Evolutionary conservation across 208 protist genomes (phyloP).

Genomic region (Endotrypanum monterogeii): DNA sequence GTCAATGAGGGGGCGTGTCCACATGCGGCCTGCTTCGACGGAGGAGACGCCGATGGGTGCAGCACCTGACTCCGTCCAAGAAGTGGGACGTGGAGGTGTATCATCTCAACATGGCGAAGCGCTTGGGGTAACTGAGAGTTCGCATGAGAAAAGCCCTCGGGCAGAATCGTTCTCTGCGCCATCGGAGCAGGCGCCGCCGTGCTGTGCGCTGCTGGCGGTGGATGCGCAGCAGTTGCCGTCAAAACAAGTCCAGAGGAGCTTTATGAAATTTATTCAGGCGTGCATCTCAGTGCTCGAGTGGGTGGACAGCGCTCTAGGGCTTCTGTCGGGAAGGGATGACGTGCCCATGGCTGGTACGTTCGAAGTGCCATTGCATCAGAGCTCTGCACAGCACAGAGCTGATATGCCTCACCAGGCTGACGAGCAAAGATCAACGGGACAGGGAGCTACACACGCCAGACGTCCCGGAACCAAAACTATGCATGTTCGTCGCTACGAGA

Average conservation of each 20-base stretch:
- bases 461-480: slow-evolving; percentile 41
- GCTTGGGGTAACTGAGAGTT: not conserved
- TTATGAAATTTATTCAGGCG: slow-evolving; percentile 66
- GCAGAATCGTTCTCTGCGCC: not conserved
- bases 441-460: not conserved
- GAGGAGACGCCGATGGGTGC: not conserved
- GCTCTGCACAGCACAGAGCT: slow-evolving; percentile 6
- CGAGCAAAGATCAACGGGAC: slow-evolving; percentile 1
- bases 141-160: not conserved
- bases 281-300: slow-evolving; percentile 51
- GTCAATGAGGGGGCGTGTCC: slow-evolving; percentile 27
- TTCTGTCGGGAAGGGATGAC: slow-evolving; percentile 52
- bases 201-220: slow-evolving; percentile 31
- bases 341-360: slow-evolving; percentile 65
- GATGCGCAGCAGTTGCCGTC: slow-evolving; percentile 31
- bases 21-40: slow-evolving; percentile 24
- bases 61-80: not conserved
- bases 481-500: slow-evolving; percentile 64
- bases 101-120: not conserved
- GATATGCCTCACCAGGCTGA: not conserved
- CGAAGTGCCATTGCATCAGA: slow-evolving; percentile 23
- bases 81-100: not conserved
- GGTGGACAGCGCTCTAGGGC: slow-evolving; percentile 39
- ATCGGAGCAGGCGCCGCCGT: slow-evolving; percentile 12
- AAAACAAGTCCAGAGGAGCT: slow-evolving; percentile 38